Conservation (phyloP, 108 stramenopile species). For the Discostella stelligeroides region DNA sequence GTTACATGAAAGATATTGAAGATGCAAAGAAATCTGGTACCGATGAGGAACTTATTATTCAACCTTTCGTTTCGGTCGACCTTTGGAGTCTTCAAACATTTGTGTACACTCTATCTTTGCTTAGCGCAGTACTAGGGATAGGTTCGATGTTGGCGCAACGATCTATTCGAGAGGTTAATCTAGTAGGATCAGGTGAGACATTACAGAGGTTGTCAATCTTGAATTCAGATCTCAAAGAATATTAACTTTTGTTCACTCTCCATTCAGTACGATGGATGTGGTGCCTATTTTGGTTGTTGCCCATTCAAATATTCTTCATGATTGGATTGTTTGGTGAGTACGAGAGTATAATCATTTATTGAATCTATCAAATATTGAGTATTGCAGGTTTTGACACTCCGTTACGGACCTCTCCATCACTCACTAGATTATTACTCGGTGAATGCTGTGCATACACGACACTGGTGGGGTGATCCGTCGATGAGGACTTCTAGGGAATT, state of each 20-base stretch:
- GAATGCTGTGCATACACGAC: conserved; percentile 64
- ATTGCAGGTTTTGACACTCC: conserved; percentile 7
- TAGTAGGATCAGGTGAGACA: conserved; percentile 50
- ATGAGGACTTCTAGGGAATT: conserved; percentile 48
- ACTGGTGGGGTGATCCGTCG: conserved; percentile 53
- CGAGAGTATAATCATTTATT: no score
- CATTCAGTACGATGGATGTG: conserved; percentile 68
- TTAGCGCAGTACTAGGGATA: conserved; percentile 56
- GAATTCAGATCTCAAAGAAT: neutral
- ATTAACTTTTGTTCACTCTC: neutral
- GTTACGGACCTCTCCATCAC: neutral
- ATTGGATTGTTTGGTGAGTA: conserved; percentile 48
- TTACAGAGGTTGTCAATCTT: neutral
- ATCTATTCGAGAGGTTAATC: conserved; percentile 69
- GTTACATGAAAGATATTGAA: no score
- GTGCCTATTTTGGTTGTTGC: conserved; percentile 66
- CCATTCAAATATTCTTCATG: conserved; percentile 48
- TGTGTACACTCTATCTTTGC: conserved; percentile 50
- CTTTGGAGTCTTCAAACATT: conserved; percentile 46
- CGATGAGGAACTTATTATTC: no score
- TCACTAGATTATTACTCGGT: conserved; percentile 52
- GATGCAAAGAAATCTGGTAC: no score
- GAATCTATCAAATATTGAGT: no score
- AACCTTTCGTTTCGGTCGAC: no score
- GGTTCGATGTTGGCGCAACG: conserved; percentile 58